A percentile compares a stretch with the other conserved stretches of the same genome.
Conservation (phyloP, 2,329 filamentous ascomycete genomes). For the Acrocalymma vagum region DNA sequence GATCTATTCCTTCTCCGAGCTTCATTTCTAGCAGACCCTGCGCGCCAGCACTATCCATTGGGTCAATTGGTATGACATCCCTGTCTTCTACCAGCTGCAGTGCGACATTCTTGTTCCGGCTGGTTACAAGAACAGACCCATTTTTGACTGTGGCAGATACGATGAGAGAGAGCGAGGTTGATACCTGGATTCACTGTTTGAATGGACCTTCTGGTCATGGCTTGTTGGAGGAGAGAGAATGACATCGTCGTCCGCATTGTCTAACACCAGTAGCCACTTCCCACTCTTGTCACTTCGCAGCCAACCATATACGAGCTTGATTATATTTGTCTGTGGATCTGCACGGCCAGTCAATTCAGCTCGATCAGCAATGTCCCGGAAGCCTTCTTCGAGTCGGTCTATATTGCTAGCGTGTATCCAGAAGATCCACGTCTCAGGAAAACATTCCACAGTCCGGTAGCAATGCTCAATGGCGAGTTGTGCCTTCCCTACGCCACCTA, state of each 20-base stretch:
- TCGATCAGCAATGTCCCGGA: constrained; percentile 16
- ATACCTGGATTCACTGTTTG: background rate
- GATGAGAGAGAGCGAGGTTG: background rate
- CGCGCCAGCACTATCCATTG: constrained; percentile 5
- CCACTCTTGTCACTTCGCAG: constrained; percentile 14
- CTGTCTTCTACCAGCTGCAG: constrained; percentile 4
- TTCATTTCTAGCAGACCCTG: constrained; percentile 6
- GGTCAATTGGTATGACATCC: constrained; percentile 4
- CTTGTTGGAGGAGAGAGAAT: background rate
- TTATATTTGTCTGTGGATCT: constrained; percentile 16
- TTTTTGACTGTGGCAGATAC: background rate
- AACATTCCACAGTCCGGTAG: constrained; percentile 11
- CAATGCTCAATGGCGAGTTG: constrained; percentile 21
- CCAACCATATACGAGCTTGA: constrained; percentile 21
- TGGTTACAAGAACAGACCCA: constrained; percentile 4
- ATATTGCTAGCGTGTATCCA: constrained; percentile 20
- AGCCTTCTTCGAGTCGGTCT: constrained; percentile 21
- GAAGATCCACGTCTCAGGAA: constrained; percentile 19
- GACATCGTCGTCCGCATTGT: constrained; percentile 12
- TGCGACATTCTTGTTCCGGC: constrained; percentile 3
- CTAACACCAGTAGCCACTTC: constrained; percentile 22
- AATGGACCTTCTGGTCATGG: background rate
- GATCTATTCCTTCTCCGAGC: background rate
- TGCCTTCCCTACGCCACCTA: constrained; percentile 33
- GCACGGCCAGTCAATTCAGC: constrained; percentile 13